These are phyloP conservation scores for Skeletonema grethae DNA, from an alignment of 108 stramenopile genomes.

Conservation along the genomic window DNA sequence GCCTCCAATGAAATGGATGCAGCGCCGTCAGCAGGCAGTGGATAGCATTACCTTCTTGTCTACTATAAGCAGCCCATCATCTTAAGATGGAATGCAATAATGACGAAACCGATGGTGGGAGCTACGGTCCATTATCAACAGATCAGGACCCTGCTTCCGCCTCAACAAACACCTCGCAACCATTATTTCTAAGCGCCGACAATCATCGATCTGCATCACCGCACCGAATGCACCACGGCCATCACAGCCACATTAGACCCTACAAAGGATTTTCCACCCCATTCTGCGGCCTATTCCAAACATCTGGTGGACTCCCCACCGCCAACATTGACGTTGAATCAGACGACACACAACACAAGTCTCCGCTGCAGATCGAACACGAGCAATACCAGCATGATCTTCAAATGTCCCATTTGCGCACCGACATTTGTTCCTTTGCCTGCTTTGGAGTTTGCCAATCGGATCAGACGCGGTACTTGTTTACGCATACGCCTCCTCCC, in stretches of 20 bases:
- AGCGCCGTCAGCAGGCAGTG: too few species aligned
- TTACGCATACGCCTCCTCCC: constrained; percentile 64
- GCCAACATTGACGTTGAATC: neutral
- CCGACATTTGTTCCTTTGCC: constrained; percentile 73
- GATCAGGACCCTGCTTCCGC: too few species aligned
- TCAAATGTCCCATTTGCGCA: constrained; percentile 41
- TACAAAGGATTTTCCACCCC: constrained; percentile 5
- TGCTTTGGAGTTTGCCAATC: constrained; percentile 76
- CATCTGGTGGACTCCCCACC: neutral
- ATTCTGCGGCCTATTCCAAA: neutral
- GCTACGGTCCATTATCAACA: too few species aligned
- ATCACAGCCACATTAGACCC: neutral
- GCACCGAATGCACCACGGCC: neutral
- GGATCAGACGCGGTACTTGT: constrained; percentile 75
- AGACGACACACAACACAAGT: neutral
- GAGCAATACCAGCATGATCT: constrained; percentile 8
- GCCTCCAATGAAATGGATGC: too few species aligned
- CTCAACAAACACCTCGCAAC: too few species aligned
- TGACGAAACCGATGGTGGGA: too few species aligned
- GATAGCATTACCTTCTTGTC: too few species aligned
- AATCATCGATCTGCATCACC: too few species aligned
- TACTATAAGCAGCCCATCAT: too few species aligned
- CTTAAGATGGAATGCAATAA: too few species aligned
- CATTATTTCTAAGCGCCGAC: too few species aligned
- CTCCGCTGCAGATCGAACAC: neutral